Percentiles rank a stretch among this genome's conserved stretches.
Conservation (phyloP, 2,329 filamentous ascomycete species). For the Penicillium freii region DNA sequence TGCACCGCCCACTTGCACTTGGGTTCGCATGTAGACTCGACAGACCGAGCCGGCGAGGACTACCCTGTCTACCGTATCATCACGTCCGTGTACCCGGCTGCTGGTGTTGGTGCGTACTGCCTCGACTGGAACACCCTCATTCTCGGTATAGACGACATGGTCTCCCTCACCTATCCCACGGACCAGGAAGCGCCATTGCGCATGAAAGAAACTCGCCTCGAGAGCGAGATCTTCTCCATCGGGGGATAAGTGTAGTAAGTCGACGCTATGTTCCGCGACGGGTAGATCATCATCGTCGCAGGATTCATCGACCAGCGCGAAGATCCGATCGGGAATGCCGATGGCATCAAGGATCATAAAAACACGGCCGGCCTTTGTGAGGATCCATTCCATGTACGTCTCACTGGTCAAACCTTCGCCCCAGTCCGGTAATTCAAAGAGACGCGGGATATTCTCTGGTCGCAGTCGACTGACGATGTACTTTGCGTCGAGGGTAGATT, state of each 20-base stretch:
- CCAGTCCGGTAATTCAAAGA: slow-evolving; percentile 42
- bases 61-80: slow-evolving; percentile 39
- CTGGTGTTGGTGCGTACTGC: slow-evolving; percentile 45
- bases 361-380: slow-evolving; percentile 56
- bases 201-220: slow-evolving; percentile 58
- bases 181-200: slow-evolving; percentile 59
- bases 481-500: slow-evolving; percentile 42
- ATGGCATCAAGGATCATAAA: slow-evolving; percentile 60
- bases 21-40: slow-evolving; percentile 39
- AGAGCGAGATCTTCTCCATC: slow-evolving; percentile 46
- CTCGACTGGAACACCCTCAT: slow-evolving; percentile 61
- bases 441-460: slow-evolving; percentile 37
- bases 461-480: slow-evolving; percentile 40
- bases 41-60: slow-evolving; percentile 39
- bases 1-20: slow-evolving; percentile 38
- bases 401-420: slow-evolving; percentile 48
- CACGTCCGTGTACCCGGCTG: slow-evolving; percentile 34
- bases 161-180: slow-evolving; percentile 55
- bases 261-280: slow-evolving; percentile 54
- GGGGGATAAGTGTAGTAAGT: slow-evolving; percentile 53
- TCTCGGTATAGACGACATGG: slow-evolving; percentile 58
- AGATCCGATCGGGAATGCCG: slow-evolving; percentile 63
- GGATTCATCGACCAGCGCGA: slow-evolving; percentile 59
- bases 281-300: slow-evolving; percentile 63
- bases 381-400: slow-evolving; percentile 63